Conservation (phyloP, 225 moss, liverwort and hornwort species). For the Physcomitrium patens region DNA sequence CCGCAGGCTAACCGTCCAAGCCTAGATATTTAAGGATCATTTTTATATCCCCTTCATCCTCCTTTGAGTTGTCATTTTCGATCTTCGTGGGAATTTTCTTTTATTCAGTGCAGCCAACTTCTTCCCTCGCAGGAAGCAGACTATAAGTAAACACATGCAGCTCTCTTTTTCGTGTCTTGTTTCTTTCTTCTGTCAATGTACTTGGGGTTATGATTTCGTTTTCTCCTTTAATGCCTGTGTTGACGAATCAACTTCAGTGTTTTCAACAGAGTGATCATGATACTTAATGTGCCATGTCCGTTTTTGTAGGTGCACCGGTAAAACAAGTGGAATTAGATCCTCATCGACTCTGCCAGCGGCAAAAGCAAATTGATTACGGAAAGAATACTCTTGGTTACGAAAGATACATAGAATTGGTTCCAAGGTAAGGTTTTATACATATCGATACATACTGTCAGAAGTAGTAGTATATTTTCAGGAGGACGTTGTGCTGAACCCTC, state of each 20-base stretch:
- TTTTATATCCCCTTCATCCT: background rate
- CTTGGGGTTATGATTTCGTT: too few species aligned
- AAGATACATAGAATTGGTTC: conserved; percentile 54
- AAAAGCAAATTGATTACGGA: conserved; percentile 74
- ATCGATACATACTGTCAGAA: background rate
- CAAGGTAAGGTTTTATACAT: conserved; percentile 41
- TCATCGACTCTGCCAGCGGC: conserved; percentile 67
- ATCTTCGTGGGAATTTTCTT: background rate
- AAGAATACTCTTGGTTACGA: conserved; percentile 77
- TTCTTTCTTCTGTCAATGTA: background rate
- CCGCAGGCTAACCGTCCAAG: too few species aligned
- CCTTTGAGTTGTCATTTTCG: background rate
- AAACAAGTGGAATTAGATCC: conserved; percentile 61
- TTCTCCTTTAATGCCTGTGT: too few species aligned
- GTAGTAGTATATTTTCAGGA: too few species aligned
- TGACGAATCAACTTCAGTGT: background rate
- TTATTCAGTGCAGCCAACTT: background rate
- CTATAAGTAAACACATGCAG: background rate
- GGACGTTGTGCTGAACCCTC: background rate
- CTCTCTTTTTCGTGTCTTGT: background rate
- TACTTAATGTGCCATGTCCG: background rate
- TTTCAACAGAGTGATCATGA: background rate
- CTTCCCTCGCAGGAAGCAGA: background rate
- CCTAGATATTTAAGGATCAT: too few species aligned
- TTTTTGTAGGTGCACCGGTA: conserved; percentile 40